A percentile compares a stretch with the other conserved stretches of the same genome.
These are phyloP conservation scores for Nicotiana undulata DNA, from an alignment of 257 asterid genomes.

Conservation along the genomic window DNA sequence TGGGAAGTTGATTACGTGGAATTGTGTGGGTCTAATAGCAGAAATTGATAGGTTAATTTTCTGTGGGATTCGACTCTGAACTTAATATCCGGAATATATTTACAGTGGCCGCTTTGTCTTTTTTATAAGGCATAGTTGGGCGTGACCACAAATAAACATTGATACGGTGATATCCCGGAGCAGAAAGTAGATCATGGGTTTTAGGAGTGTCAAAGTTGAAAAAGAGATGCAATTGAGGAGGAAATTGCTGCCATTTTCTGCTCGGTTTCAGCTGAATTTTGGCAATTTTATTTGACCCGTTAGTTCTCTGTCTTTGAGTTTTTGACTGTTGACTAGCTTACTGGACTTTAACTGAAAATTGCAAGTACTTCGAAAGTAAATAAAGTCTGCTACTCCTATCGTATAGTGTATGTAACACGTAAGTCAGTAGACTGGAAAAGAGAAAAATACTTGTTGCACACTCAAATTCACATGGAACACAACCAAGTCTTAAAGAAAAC, in stretches of 20 bases:
- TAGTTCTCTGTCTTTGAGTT: fast-evolving
- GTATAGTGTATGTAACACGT: background rate
- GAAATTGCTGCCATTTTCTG: background rate
- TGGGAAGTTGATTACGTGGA: no score
- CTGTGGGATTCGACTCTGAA: no score
- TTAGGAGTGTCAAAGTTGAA: background rate
- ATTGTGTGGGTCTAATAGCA: no score
- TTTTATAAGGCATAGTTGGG: no score
- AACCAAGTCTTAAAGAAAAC: background rate
- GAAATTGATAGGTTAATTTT: no score
- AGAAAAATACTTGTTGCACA: background rate
- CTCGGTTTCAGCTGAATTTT: background rate
- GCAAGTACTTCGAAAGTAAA: background rate
- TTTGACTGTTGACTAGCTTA: background rate
- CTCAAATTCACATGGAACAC: background rate
- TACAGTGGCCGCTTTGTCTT: no score
- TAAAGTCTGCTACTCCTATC: no score
- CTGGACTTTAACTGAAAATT: background rate
- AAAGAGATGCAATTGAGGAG: background rate
- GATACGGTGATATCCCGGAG: background rate
- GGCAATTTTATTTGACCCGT: background rate
- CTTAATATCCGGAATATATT: no score
- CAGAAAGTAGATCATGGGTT: background rate
- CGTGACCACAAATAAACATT: background rate
- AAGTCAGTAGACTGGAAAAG: background rate